A percentile compares a stretch with the other conserved stretches of the same genome.
These are phyloP conservation scores for Termitomyces sp. DNA, from an alignment of 768 basidiomycete genomes.

Conservation along the genomic window DNA sequence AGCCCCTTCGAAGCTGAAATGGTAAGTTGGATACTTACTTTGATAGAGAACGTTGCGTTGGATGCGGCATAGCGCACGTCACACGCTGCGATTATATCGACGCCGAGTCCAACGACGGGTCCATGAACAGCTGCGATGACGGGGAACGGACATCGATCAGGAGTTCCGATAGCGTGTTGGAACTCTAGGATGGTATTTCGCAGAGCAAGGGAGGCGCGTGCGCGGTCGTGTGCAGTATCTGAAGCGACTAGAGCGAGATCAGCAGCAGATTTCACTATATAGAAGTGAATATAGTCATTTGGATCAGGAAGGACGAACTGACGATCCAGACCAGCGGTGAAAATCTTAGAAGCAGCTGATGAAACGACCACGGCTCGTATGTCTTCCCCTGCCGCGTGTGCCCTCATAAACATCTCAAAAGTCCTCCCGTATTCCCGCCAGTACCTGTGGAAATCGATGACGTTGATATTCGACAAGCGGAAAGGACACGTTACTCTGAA, in stretches of 20 bases:
- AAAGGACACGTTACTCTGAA: constrained; percentile 29
- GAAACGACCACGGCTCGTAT: constrained; percentile 72
- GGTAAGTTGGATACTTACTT: constrained; percentile 44
- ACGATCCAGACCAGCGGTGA: constrained; percentile 85
- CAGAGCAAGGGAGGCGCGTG: constrained; percentile 43
- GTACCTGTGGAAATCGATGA: constrained; percentile 37
- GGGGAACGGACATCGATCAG: constrained; percentile 67
- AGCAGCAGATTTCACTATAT: constrained; percentile 27
- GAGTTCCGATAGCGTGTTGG: constrained; percentile 64
- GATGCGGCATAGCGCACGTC: constrained; percentile 75
- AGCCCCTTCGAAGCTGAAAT: constrained; percentile 35
- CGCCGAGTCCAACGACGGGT: constrained; percentile 64
- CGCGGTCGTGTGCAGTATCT: constrained; percentile 35
- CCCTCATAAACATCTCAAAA: constrained; percentile 50
- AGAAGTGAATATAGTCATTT: not conserved
- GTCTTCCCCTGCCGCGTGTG: constrained; percentile 28
- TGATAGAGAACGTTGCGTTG: constrained; percentile 62
- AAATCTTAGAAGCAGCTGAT: constrained; percentile 64
- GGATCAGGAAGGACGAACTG: constrained; percentile 13
- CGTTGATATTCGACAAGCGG: not conserved
- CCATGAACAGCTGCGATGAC: constrained; percentile 84
- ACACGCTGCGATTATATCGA: constrained; percentile 71
- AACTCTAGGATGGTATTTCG: constrained; percentile 49
- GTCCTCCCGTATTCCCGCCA: constrained; percentile 65
- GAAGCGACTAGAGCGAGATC: constrained; percentile 17